Percentiles rank a stretch among this genome's conserved stretches.
Conservation (phyloP, 108 stramenopile species). For the Fragilariopsis cylindrus region DNA sequence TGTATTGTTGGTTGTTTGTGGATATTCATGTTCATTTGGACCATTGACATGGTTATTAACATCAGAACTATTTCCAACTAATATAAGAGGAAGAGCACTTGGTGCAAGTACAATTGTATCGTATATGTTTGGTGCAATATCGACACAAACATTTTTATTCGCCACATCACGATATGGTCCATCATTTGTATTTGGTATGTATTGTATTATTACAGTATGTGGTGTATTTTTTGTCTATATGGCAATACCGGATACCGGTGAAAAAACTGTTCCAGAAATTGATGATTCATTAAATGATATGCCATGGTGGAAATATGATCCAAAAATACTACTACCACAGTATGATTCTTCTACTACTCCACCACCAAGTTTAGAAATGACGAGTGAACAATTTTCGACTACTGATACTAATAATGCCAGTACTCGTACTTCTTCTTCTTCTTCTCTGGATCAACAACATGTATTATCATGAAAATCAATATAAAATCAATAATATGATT, state of each 20-base stretch:
- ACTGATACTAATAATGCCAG: too few species aligned
- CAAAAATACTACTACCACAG: background rate
- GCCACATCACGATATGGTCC: constrained; percentile 41
- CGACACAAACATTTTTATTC: constrained; percentile 59
- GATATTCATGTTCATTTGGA: constrained; percentile 71
- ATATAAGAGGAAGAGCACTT: constrained; percentile 71
- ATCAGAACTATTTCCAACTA: constrained; percentile 67
- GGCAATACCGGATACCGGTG: constrained; percentile 71
- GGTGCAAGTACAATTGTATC: constrained; percentile 61
- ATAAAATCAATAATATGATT: too few species aligned
- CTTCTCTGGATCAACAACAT: too few species aligned
- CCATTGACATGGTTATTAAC: constrained; percentile 73
- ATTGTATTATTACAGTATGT: constrained; percentile 41
- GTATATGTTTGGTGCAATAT: constrained; percentile 56
- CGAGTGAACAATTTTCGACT: too few species aligned
- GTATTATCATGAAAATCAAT: too few species aligned
- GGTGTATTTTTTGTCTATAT: constrained; percentile 57
- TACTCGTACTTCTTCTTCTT: too few species aligned
- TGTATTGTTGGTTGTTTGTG: constrained; percentile 59
- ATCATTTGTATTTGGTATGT: constrained; percentile 49
- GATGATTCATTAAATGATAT: constrained; percentile 44
- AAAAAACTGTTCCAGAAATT: constrained; percentile 48
- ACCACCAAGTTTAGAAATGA: too few species aligned
- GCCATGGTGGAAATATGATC: constrained; percentile 54
- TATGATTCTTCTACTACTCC: too few species aligned